A percentile compares a stretch with the other conserved stretches of the same genome.
These are phyloP conservation scores for Backusella circina DNA, from an alignment of 192 early-diverging fungal genomes.

Conservation along the genomic window DNA sequence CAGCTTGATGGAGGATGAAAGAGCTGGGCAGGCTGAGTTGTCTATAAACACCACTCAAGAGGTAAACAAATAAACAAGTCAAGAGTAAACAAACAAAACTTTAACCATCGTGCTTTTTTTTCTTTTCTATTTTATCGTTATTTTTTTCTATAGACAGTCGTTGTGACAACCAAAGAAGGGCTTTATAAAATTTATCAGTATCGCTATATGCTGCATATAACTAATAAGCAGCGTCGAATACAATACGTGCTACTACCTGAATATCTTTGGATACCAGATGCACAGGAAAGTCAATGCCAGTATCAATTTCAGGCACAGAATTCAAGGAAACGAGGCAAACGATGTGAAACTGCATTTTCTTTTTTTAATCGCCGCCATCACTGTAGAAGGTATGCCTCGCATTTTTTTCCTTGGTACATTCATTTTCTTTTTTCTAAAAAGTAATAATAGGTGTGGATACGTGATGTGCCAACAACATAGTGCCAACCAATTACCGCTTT, in stretches of 20 bases:
- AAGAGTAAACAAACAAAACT: not conserved
- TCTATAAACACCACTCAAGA: not conserved
- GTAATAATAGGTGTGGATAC: constrained; percentile 17
- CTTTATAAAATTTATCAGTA: constrained; percentile 7
- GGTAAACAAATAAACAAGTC: not conserved
- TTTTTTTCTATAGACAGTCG: not conserved
- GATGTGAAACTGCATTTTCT: constrained; percentile 22
- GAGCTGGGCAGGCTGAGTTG: not conserved
- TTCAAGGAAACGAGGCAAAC: not conserved
- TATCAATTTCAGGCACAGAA: constrained; percentile 6
- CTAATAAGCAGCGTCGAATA: not conserved
- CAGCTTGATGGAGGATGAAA: not conserved
- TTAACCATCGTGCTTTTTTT: not conserved
- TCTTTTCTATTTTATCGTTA: no score
- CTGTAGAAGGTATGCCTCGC: constrained; percentile 22
- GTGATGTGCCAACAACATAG: constrained; percentile 25
- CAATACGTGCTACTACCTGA: constrained; percentile 10
- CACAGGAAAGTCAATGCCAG: constrained; percentile 20
- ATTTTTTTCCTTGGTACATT: not conserved
- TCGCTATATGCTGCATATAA: constrained; percentile 14
- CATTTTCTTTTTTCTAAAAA: not conserved
- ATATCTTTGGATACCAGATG: constrained; percentile 21
- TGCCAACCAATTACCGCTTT: constrained; percentile 16
- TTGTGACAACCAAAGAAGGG: not conserved
- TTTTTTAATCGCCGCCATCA: constrained; percentile 30